These are phyloP conservation scores for Globisporangium polare DNA, from an alignment of 352 stramenopile species.

Conservation along the genomic window DNA sequence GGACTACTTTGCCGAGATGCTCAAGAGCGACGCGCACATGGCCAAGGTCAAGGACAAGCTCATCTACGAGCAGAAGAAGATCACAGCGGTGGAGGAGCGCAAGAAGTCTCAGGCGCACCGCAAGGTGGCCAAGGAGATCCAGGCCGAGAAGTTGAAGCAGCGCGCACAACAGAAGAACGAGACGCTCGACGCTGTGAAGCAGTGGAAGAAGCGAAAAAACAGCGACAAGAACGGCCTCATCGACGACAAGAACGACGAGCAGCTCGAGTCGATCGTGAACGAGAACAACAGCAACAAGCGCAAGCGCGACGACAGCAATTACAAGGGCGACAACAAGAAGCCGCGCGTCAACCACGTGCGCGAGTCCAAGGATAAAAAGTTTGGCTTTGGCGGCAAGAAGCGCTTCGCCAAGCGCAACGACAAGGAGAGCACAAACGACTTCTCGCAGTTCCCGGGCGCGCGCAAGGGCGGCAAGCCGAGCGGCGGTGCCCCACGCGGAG, in stretches of 20 bases:
- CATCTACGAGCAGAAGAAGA: conserved; percentile 99
- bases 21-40: conserved; percentile 98
- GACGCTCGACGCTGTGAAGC: conserved; percentile 82
- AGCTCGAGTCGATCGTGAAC: conserved; percentile 62
- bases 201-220: conserved; percentile 87
- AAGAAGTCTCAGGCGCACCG: conserved; percentile 97
- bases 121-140: conserved; percentile 93
- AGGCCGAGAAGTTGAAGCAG: conserved; percentile 83
- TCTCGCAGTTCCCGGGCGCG: conserved; percentile 55
- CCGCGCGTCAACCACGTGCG: conserved; percentile 63
- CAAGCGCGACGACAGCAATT: conserved; percentile 27
- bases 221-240: conserved; percentile 56
- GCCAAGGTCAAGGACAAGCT: conserved; percentile 97
- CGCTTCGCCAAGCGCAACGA: conserved; percentile 75
- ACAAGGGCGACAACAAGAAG: conserved; percentile 46
- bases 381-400: conserved; percentile 81
- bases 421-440: conserved; percentile 78
- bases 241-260: conserved; percentile 59
- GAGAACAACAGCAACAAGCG: conserved; percentile 57
- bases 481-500: conserved; percentile 5
- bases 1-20: conserved; percentile 99
- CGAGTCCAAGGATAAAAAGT: conserved; percentile 80
- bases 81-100: conserved; percentile 95
- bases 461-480: conserved; percentile 42
- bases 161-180: conserved; percentile 85